These are phyloP conservation scores for Penicillium silybi DNA, from an alignment of 495 filamentous ascomycete species.

Conservation along the genomic window DNA sequence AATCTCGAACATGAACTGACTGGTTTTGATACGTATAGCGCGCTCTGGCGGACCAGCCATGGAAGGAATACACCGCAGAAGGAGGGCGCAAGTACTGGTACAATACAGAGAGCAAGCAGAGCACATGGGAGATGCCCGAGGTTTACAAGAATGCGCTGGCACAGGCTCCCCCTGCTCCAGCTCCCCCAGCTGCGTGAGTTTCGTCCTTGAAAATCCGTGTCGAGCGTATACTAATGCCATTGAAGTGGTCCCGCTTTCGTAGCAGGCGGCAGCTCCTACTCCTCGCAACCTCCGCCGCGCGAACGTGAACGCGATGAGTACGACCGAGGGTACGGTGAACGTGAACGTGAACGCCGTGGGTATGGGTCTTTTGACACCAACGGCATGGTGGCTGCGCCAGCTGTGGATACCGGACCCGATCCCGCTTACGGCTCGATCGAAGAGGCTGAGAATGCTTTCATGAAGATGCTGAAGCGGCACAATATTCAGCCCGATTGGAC, in stretches of 20 bases:
- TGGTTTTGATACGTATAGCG: conserved; percentile 47
- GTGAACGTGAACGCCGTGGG: conserved; percentile 68
- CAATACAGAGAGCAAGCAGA: conserved; percentile 85
- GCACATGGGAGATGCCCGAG: conserved; percentile 92
- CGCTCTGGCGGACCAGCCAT: conserved; percentile 77
- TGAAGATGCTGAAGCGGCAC: conserved; percentile 81
- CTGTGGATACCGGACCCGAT: conserved; percentile 63
- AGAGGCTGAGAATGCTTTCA: conserved; percentile 91
- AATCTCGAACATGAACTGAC: conserved; percentile 7
- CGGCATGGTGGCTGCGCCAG: conserved; percentile 55
- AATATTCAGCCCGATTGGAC: conserved; percentile 86
- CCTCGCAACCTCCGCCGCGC: conserved; percentile 37
- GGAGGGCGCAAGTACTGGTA: conserved; percentile 92
- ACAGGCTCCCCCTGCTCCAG: conserved; percentile 46
- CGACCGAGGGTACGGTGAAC: conserved; percentile 59
- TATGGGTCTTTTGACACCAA: conserved; percentile 54
- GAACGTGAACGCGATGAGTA: conserved; percentile 40
- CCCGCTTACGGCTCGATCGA: conserved; percentile 82
- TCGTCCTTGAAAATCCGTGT: not conserved
- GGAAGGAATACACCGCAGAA: conserved; percentile 87
- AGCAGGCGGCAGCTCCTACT: conserved; percentile 57
- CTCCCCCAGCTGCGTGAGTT: conserved; percentile 58
- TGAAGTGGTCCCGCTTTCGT: conserved; percentile 63
- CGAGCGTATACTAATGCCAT: conserved; percentile 21
- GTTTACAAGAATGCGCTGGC: conserved; percentile 70